phyloP scores from a whole-genome alignment of 2,329 filamentous ascomycete species.

The Fusarium armeniacum region DNA sequence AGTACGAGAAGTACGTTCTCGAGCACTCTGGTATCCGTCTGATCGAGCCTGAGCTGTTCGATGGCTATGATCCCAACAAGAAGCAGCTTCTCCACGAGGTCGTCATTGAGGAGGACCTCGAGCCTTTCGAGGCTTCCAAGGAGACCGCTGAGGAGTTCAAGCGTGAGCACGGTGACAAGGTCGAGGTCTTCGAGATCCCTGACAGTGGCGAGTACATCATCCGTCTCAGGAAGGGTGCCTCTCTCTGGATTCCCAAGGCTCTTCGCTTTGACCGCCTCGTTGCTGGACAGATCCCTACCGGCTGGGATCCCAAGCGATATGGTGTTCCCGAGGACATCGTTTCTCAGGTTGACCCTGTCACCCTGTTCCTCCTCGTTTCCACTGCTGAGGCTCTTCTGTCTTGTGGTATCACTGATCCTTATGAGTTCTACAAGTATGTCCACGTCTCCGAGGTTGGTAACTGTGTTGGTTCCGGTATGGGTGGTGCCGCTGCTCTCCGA shows the following conservation, averaged over 20 bases:
- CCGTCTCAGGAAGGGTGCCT: conserved; percentile 94
- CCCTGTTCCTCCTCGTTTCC: conserved; percentile 93
- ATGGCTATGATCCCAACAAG: conserved; percentile 97
- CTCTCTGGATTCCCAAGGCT: conserved; percentile 95
- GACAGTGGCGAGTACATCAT: conserved; percentile 96
- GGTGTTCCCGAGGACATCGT: conserved; percentile 98
- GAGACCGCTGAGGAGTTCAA: conserved; percentile 98
- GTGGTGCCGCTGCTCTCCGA: conserved; percentile 89
- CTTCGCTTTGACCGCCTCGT: conserved; percentile 97
- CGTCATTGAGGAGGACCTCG: conserved; percentile 95
- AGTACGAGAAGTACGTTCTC: conserved; percentile 97
- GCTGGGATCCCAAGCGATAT: conserved; percentile 97
- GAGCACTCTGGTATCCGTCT: conserved; percentile 98
- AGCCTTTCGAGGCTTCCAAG: conserved; percentile 97
- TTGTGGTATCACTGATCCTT: conserved; percentile 96
- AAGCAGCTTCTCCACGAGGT: conserved; percentile 99
- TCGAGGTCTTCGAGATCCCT: conserved; percentile 94
- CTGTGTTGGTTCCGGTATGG: conserved; percentile 98
- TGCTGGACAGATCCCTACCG: conserved; percentile 95
- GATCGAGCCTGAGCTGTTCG: conserved; percentile 97
- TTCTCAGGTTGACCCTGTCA: conserved; percentile 95
- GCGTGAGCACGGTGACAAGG: conserved; percentile 96
- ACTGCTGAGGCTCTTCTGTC: conserved; percentile 92
- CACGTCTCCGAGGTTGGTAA: conserved; percentile 98
- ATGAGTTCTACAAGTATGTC: conserved; percentile 99